These are phyloP conservation scores for Ustilago vetiveriae DNA, from an alignment of 1,284 basidiomycete species.

Conservation along the genomic window DNA sequence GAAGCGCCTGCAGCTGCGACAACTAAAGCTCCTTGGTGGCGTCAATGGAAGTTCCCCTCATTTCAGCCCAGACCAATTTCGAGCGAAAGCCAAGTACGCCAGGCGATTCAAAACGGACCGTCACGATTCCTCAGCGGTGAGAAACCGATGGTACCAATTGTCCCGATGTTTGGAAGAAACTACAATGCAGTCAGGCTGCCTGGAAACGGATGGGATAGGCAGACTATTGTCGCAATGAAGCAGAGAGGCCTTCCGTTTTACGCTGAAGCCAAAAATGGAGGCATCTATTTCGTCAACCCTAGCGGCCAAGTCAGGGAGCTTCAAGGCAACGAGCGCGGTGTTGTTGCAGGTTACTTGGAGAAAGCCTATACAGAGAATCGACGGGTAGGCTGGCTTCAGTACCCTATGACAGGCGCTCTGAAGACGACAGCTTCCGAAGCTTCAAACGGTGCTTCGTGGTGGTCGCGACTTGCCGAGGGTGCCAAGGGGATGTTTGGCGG, in stretches of 20 bases:
- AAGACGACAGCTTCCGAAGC: neutral
- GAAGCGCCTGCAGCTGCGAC: neutral
- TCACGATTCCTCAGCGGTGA: neutral
- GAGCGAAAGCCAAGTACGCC: neutral
- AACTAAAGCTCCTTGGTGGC: neutral
- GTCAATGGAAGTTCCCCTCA: neutral
- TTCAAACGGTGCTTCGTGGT: neutral
- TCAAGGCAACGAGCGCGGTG: neutral
- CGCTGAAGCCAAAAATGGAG: neutral
- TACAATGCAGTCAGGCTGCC: conserved; percentile 7
- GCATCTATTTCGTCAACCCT: neutral
- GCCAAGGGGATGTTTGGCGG: neutral
- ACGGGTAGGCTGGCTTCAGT: neutral
- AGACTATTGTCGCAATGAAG: neutral
- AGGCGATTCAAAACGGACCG: neutral
- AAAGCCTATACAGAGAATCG: neutral
- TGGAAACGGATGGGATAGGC: conserved; percentile 5
- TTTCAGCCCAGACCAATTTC: neutral
- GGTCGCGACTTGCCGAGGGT: neutral
- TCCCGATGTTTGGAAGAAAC: neutral
- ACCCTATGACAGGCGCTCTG: neutral
- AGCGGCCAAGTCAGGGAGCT: neutral
- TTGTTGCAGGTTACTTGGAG: neutral
- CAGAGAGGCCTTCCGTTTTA: neutral
- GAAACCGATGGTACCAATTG: neutral